Conservation (phyloP, 2,329 filamentous ascomycete species). For the Periconia macrospinosa region DNA sequence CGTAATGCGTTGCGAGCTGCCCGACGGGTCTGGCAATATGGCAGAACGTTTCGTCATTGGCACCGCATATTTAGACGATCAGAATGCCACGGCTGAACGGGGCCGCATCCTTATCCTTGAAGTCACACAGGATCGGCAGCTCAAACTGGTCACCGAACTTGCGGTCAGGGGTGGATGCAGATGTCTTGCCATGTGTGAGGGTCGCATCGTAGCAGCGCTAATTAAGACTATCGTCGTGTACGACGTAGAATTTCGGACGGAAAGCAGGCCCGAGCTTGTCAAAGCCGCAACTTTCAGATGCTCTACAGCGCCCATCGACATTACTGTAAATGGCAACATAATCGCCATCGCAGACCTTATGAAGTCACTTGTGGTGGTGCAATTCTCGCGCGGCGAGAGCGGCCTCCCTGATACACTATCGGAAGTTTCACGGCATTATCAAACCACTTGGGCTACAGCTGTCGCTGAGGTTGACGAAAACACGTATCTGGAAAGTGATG, state of each 20-base stretch:
- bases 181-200: conserved; percentile 70
- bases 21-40: conserved; percentile 57
- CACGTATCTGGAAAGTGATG: conserved; percentile 80
- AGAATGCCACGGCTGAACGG: conserved; percentile 53
- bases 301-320: conserved; percentile 79
- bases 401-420: conserved; percentile 64
- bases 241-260: conserved; percentile 56
- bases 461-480: conserved; percentile 72
- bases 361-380: conserved; percentile 83
- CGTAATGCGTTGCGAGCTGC: conserved; percentile 75
- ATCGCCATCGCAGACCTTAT: conserved; percentile 91
- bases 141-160: conserved; percentile 71
- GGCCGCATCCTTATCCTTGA: conserved; percentile 86
- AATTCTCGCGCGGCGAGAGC: conserved; percentile 64
- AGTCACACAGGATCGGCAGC: conserved; percentile 71
- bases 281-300: conserved; percentile 78
- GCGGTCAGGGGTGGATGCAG: conserved; percentile 79
- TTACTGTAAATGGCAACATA: conserved; percentile 70
- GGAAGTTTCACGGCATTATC: conserved; percentile 78
- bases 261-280: conserved; percentile 59
- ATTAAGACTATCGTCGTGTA: conserved; percentile 77
- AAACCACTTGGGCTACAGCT: conserved; percentile 80
- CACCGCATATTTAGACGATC: conserved; percentile 75
- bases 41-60: conserved; percentile 88
- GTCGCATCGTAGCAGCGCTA: conserved; percentile 82